A percentile compares a stretch with the other conserved stretches of the same genome.
phyloP scores from a whole-genome alignment of 805 yeast species.

The Crinitomyces ghanaensis region DNA sequence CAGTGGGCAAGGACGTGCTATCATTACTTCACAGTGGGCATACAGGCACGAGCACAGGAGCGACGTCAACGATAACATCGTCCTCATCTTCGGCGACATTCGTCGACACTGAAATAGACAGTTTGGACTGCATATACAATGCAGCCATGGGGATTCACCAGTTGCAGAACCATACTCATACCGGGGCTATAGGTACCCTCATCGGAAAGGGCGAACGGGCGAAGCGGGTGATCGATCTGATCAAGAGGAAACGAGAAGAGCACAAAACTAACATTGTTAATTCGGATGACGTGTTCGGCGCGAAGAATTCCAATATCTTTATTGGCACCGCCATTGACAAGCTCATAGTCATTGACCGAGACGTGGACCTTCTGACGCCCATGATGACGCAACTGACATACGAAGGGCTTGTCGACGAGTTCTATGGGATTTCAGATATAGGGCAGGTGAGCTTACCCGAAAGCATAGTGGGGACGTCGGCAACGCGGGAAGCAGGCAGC shows the following conservation, averaged over 20 bases:
- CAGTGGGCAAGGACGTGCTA: constrained; percentile 31
- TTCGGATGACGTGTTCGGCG: constrained; percentile 12
- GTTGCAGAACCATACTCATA: no score
- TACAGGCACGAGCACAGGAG: no score
- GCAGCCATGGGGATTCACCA: constrained; percentile 41
- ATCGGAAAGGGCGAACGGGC: constrained; percentile 20
- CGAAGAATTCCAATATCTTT: constrained; percentile 21
- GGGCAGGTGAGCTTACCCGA: constrained; percentile 26
- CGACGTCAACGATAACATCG: constrained; percentile 35
- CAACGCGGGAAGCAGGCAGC: neutral
- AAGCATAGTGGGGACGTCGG: constrained; percentile 12
- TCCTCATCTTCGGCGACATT: constrained; percentile 41
- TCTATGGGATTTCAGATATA: constrained; percentile 35
- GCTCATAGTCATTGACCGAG: constrained; percentile 67
- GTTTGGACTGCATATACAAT: constrained; percentile 32
- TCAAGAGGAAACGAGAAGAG: constrained; percentile 19
- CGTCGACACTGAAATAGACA: no score
- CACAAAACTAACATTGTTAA: constrained; percentile 13
- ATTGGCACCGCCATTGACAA: constrained; percentile 35
- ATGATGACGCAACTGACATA: constrained; percentile 69
- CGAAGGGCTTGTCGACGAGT: constrained; percentile 70
- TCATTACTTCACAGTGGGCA: constrained; percentile 32
- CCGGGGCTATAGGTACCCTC: constrained; percentile 34
- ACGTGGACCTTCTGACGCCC: constrained; percentile 61
- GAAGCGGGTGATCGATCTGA: constrained; percentile 4